phyloP scores from a whole-genome alignment of 2,329 filamentous ascomycete species.

The Chaetomiaceae sp. region DNA sequence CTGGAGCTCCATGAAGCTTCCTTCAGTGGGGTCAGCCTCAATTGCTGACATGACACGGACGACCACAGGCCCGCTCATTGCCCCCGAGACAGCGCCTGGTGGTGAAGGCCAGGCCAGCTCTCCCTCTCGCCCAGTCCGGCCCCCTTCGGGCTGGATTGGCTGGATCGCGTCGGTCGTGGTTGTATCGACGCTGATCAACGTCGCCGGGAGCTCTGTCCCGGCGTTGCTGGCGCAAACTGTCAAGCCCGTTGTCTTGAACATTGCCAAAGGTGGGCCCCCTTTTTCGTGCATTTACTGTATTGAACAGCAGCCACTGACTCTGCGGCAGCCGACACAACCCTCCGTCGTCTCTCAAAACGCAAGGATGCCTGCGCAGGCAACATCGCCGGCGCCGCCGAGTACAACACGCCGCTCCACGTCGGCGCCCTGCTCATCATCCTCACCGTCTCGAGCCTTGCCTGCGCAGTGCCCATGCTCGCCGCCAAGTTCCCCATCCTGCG shows the following conservation, averaged over 20 bases:
- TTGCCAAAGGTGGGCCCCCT: conserved; percentile 1
- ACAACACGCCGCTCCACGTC: conserved; percentile 55
- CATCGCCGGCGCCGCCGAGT: conserved; percentile 34
- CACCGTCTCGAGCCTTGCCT: conserved; percentile 44
- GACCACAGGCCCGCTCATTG: conserved; percentile 21
- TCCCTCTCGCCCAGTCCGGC: conserved; percentile 28
- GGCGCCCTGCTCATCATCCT: conserved; percentile 51
- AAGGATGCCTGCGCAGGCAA: conserved; percentile 25
- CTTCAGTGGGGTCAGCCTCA: conserved; percentile 16
- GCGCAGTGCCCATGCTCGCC: conserved; percentile 51
- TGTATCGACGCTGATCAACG: conserved; percentile 21
- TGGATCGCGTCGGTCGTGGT: conserved; percentile 41
- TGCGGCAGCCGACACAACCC: neutral
- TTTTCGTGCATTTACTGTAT: too few relatives aligned
- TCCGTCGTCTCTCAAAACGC: conserved; percentile 15
- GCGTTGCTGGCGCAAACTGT: neutral
- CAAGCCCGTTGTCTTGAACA: neutral
- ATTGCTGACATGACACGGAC: conserved; percentile 11
- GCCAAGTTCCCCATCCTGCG: conserved; percentile 46
- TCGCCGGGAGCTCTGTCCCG: conserved; percentile 12
- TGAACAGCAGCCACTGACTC: neutral
- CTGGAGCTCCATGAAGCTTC: neutral
- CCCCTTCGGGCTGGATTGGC: conserved; percentile 36
- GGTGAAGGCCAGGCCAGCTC: conserved; percentile 38
- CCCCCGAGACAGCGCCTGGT: conserved; percentile 32